Percentiles rank a stretch among this genome's conserved stretches.
Conservation (phyloP, 148 eudicot species). For the Limonium bicolor region DNA sequence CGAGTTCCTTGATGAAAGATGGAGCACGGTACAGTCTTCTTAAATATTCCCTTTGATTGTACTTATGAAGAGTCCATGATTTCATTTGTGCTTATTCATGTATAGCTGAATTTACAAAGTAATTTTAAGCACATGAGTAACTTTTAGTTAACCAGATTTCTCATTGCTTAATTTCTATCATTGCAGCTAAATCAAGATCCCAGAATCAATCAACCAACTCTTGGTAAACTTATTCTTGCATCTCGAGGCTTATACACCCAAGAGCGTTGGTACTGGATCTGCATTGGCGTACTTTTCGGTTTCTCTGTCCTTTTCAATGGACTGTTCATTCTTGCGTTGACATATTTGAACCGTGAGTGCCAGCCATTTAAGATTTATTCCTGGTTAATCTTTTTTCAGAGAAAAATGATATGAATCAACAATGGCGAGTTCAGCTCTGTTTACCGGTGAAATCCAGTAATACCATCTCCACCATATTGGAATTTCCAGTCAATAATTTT, state of each 20-base stretch:
- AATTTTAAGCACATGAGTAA: too few relatives aligned
- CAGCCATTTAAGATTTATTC: too few relatives aligned
- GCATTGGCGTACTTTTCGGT: constrained; percentile 33
- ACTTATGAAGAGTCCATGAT: too few relatives aligned
- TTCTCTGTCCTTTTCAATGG: constrained; percentile 40
- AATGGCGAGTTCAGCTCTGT: too few relatives aligned
- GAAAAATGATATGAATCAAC: too few relatives aligned
- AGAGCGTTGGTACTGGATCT: constrained; percentile 39
- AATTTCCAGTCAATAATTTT: too few relatives aligned
- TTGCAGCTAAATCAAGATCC: constrained; percentile 57
- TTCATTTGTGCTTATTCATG: too few relatives aligned
- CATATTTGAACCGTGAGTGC: constrained; percentile 40
- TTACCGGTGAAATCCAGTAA: too few relatives aligned
- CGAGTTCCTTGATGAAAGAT: constrained; percentile 64
- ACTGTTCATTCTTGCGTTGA: constrained; percentile 21
- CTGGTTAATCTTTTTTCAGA: too few relatives aligned
- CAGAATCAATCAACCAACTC: constrained; percentile 36
- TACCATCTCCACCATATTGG: too few relatives aligned
- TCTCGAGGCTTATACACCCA: constrained; percentile 27
- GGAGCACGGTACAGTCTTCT: constrained; percentile 41
- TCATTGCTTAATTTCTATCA: neutral
- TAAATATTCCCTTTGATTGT: neutral
- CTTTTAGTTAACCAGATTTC: too few relatives aligned
- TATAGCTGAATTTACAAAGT: too few relatives aligned
- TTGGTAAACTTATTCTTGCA: constrained; percentile 62